Evolutionary conservation across 805 yeast genomes (phyloP).

Genomic region (Wickerhamiella cacticola): DNA sequence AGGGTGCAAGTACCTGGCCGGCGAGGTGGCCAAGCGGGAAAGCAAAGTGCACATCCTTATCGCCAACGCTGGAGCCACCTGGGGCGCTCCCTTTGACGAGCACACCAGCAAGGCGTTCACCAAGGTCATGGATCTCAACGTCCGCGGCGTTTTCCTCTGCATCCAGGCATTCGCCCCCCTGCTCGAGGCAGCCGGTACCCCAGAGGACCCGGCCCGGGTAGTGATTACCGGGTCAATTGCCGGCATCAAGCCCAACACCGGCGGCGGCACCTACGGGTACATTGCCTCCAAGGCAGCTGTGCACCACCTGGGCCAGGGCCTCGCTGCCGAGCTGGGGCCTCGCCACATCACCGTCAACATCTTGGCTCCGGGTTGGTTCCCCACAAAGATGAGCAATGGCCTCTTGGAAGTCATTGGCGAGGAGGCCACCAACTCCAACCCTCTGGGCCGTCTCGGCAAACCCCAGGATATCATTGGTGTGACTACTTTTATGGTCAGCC

Average conservation of each 20-base stretch:
- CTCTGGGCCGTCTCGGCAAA: constrained; percentile 50
- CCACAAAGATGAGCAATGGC: constrained; percentile 62
- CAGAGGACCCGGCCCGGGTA: constrained; percentile 51
- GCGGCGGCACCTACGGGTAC: constrained; percentile 56
- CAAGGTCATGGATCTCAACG: constrained; percentile 51
- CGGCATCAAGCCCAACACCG: constrained; percentile 34
- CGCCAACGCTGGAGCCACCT: constrained; percentile 70
- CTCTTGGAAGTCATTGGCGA: constrained; percentile 43
- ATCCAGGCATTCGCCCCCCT: constrained; percentile 52
- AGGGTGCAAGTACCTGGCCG: constrained; percentile 37
- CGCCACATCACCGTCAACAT: constrained; percentile 55
- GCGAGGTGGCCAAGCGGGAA: constrained; percentile 33
- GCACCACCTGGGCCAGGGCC: constrained; percentile 49
- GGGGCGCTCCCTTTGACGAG: constrained; percentile 54
- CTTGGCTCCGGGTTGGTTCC: constrained; percentile 68
- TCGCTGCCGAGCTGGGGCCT: constrained; percentile 57
- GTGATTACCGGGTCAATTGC: constrained; percentile 58
- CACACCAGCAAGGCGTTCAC: constrained; percentile 52
- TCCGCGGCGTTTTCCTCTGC: constrained; percentile 55
- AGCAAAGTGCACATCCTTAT: constrained; percentile 46
- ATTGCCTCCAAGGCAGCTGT: constrained; percentile 66
- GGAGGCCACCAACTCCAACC: constrained; percentile 42
- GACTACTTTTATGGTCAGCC: constrained; percentile 44
- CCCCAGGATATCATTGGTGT: constrained; percentile 48
- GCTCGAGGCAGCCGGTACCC: constrained; percentile 40